Evolutionary conservation across 345 rosid genomes (phyloP), one percentile per base, ranked within the genome.

Genomic region (Anacardium occidentale): DNA sequence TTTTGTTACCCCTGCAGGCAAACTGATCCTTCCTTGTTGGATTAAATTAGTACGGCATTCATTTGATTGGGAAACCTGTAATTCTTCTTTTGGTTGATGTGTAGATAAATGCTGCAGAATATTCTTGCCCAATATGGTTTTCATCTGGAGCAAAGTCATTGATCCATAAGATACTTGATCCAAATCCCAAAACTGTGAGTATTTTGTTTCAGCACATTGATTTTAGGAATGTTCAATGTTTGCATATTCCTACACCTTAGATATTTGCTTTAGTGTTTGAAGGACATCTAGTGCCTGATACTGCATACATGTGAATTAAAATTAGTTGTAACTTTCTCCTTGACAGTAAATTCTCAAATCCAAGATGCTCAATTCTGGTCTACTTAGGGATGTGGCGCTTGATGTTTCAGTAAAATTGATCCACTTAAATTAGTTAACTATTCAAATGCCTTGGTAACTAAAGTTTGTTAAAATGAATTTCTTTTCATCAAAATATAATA

Each of bases 131-230:
- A 20, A 59, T 68, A 60, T 92, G 98, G 98, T 92, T 94, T 83
- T 90, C 97, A 75, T 67, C 86, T 18, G 92, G 80, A 40, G 86
- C 82, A 29, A 89, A 80, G 81, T 83, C 88, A 26, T 81, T 94
- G 75, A 83, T 94, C 73, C 89, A 83, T 71, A 90, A 73, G 75
- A 88, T 92, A 68, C 93, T 94, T 71, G 89, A 86, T 76, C 90
- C 90, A 71, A 88, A 89, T 78, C 91, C 97, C 12, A 84, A 80
- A 80, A 88, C 87, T 60, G 98, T 94, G 84, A 92, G 98, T 84
- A 73, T 78, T 72, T 76, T 71, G 64, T 54, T 74, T 78, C 29
- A 64, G 24, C 10, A 13, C 65, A n/a, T 58, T 42, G 21, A 60
- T 12, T 70, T 69, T 32, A 34, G 22, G 10, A 14, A 66, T 24